Percentiles rank a stretch among this genome's conserved stretches.
Conservation (phyloP, 2,329 filamentous ascomycete species). For the Simplicillium sp. region DNA sequence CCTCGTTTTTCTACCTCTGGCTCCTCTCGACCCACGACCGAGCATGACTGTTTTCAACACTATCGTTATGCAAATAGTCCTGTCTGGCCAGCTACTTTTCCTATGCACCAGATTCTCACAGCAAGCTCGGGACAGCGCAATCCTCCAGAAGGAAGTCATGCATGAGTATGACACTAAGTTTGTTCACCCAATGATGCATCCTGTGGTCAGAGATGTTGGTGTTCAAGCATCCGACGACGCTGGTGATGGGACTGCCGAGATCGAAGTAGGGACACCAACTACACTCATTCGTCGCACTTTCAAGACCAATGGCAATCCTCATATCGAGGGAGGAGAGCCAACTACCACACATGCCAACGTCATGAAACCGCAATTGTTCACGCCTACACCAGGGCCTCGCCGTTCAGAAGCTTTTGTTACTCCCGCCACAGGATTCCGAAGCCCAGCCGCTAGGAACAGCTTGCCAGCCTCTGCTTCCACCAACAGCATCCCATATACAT, state of each 20-base stretch:
- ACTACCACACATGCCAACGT: conserved; percentile 24
- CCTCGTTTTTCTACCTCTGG: conserved; percentile 74
- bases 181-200: conserved; percentile 82
- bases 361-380: conserved; percentile 32
- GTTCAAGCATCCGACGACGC: conserved; percentile 60
- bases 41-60: conserved; percentile 81
- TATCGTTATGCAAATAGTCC: conserved; percentile 61
- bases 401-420: conserved; percentile 23
- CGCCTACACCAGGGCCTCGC: conserved; percentile 23
- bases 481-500: conserved; percentile 5
- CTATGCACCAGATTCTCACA: conserved; percentile 69
- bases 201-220: conserved; percentile 65
- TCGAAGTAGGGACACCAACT: conserved; percentile 42
- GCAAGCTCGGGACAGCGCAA: conserved; percentile 72
- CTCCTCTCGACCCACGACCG: conserved; percentile 65
- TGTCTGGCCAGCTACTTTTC: conserved; percentile 69
- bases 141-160: conserved; percentile 86
- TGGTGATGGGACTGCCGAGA: conserved; percentile 29
- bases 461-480: conserved; percentile 20
- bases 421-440: conserved; percentile 16
- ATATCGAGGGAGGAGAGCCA: conserved; percentile 56
- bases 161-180: conserved; percentile 95
- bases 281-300: conserved; percentile 67
- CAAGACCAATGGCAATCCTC: conserved; percentile 71
- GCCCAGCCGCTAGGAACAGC: conserved; percentile 21